Conservation (phyloP, 805 yeast species). For the Huiozyma naganishii region DNA sequence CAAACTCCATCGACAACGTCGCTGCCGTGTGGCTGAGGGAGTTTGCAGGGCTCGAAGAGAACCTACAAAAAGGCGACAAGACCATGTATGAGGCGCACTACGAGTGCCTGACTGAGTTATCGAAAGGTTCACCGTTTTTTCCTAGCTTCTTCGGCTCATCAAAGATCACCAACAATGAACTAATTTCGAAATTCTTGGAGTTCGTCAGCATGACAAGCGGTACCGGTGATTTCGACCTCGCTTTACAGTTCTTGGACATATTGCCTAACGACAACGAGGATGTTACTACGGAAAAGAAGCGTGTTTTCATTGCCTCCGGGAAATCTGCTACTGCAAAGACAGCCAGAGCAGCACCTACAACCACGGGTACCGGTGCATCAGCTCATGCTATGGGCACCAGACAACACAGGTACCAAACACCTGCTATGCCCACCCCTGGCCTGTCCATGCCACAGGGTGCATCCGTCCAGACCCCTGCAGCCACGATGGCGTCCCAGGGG, state of each 20-base stretch:
- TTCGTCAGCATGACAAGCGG: conserved; percentile 72
- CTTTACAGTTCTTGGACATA: conserved; percentile 53
- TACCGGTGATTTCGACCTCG: conserved; percentile 75
- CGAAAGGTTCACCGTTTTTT: conserved; percentile 66
- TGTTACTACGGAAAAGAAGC: conserved; percentile 62
- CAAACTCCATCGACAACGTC: conserved; percentile 69
- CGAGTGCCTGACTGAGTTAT: conserved; percentile 72
- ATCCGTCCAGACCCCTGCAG: background rate
- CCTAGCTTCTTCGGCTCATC: conserved; percentile 18
- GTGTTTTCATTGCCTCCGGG: conserved; percentile 60
- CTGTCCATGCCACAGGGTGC: background rate
- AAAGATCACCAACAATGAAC: conserved; percentile 23
- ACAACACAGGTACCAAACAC: conserved; percentile 1
- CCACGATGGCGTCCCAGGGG: background rate
- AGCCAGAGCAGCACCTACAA: conserved; percentile 3
- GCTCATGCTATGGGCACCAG: background rate
- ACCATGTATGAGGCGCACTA: conserved; percentile 79
- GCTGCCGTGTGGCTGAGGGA: conserved; percentile 80
- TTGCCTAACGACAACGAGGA: conserved; percentile 69
- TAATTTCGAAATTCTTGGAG: conserved; percentile 54
- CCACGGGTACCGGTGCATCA: background rate
- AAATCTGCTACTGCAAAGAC: conserved; percentile 11
- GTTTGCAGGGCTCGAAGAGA: conserved; percentile 37
- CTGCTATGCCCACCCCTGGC: background rate
- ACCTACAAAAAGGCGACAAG: conserved; percentile 26